Percentiles rank a stretch among this genome's conserved stretches.
Conservation (phyloP, 2,329 filamentous ascomycete genomes). For the Trichoderma arundinaceum region DNA sequence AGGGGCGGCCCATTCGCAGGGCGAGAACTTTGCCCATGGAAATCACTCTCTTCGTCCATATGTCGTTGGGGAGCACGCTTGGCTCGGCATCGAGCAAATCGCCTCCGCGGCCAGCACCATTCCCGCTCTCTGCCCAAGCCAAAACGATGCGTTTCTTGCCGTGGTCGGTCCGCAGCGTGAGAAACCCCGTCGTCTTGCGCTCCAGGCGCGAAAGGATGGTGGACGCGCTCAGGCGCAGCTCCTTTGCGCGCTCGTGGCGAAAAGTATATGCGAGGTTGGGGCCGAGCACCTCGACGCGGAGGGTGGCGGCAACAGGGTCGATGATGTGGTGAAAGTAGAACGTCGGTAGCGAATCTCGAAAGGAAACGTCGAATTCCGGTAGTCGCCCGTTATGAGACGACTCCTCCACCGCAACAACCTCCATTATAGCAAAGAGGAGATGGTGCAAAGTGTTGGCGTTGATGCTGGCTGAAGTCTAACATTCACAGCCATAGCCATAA, state of each 20-base stretch:
- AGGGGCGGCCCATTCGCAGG: conserved; percentile 41
- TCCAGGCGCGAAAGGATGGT: conserved; percentile 34
- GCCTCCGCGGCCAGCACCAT: conserved; percentile 40
- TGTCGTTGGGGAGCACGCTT: conserved; percentile 40
- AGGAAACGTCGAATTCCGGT: conserved; percentile 37
- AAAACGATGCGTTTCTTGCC: conserved; percentile 39
- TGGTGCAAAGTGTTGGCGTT: neutral
- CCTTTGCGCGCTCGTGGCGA: conserved; percentile 38
- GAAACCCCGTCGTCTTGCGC: conserved; percentile 44
- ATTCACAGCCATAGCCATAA: neutral
- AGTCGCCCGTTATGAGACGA: neutral
- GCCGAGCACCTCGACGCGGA: conserved; percentile 43
- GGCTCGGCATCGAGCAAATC: conserved; percentile 40
- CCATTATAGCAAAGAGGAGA: conserved; percentile 5
- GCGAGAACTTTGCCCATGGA: conserved; percentile 40
- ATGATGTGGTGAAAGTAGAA: conserved; percentile 45
- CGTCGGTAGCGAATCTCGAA: conserved; percentile 30
- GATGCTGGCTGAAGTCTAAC: neutral
- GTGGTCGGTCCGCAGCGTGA: conserved; percentile 36
- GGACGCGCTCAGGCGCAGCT: neutral
- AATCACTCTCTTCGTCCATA: conserved; percentile 44
- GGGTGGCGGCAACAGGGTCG: conserved; percentile 35
- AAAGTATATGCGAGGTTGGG: conserved; percentile 43
- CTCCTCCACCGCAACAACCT: neutral
- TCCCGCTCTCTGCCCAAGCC: conserved; percentile 45